phyloP scores from a whole-genome alignment of 2,329 filamentous ascomycete species.

The Coniochaeta ligniaria region DNA sequence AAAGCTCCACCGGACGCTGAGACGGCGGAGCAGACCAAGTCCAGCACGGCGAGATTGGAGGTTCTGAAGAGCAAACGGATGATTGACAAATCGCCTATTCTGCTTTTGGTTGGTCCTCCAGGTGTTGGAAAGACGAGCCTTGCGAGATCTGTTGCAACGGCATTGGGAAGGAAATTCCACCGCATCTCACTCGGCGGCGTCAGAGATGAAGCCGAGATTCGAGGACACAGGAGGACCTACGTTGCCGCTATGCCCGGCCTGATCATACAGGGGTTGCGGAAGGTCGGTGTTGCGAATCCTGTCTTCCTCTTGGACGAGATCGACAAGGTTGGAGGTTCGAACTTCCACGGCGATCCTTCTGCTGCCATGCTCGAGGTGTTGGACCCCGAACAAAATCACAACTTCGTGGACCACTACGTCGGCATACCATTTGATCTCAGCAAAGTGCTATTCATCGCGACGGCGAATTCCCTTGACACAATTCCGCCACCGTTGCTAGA shows the following conservation, averaged over 20 bases:
- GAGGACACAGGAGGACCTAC: slow-evolving; percentile 90
- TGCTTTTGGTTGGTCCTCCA: slow-evolving; percentile 86
- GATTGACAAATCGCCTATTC: slow-evolving; percentile 91
- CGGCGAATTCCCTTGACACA: slow-evolving; percentile 88
- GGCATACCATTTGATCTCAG: slow-evolving; percentile 92
- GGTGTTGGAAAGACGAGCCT: slow-evolving; percentile 95
- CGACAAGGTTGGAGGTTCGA: slow-evolving; percentile 88
- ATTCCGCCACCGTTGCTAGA: slow-evolving; percentile 92
- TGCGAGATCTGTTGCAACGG: slow-evolving; percentile 85
- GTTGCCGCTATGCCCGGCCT: slow-evolving; percentile 98
- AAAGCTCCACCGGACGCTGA: slow-evolving; percentile 7
- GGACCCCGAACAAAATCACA: slow-evolving; percentile 94
- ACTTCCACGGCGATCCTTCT: slow-evolving; percentile 90
- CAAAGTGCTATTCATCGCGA: slow-evolving; percentile 96
- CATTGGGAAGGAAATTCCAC: slow-evolving; percentile 91
- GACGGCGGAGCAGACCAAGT: slow-evolving; percentile 27
- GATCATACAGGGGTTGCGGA: slow-evolving; percentile 88
- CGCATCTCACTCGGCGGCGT: slow-evolving; percentile 94
- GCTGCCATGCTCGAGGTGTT: slow-evolving; percentile 97
- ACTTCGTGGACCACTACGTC: slow-evolving; percentile 93
- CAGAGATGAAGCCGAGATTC: slow-evolving; percentile 91
- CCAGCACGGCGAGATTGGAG: slow-evolving; percentile 58
- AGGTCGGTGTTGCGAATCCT: slow-evolving; percentile 91
- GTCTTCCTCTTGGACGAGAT: slow-evolving; percentile 96
- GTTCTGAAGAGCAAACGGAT: slow-evolving; percentile 75